Conservation (phyloP, 2,329 filamentous ascomycete genomes). For the Nemania diffusa region DNA sequence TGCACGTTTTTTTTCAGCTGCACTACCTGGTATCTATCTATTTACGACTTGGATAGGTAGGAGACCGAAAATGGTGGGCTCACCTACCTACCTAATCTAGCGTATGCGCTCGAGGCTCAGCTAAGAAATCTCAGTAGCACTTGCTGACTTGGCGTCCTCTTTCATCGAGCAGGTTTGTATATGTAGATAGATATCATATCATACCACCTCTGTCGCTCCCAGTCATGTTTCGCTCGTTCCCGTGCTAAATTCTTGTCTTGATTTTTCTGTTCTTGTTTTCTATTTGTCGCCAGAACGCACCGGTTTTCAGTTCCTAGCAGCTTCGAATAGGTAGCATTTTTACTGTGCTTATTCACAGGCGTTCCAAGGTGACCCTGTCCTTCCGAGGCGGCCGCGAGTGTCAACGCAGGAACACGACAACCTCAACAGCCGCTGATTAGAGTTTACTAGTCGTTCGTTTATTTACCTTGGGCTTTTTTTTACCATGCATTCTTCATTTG, state of each 20-base stretch:
- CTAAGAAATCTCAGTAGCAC: slow-evolving; percentile 11
- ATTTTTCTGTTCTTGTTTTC: neutral
- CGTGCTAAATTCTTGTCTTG: neutral
- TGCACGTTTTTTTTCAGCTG: slow-evolving; percentile 29
- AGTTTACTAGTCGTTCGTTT: slow-evolving; percentile 7
- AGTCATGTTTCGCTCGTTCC: neutral
- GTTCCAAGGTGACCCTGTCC: slow-evolving; percentile 1
- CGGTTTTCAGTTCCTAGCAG: neutral
- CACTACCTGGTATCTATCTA: no score
- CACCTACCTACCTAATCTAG: no score
- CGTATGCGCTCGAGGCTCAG: slow-evolving; percentile 24
- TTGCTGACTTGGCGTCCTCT: slow-evolving; percentile 1
- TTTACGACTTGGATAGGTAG: no score
- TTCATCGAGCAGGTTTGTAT: neutral
- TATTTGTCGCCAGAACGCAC: neutral
- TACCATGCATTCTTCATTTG: slow-evolving; percentile 36
- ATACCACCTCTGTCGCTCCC: slow-evolving; percentile 22
- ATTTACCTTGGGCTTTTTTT: neutral
- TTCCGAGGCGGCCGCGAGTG: slow-evolving; percentile 2
- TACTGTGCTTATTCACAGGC: neutral
- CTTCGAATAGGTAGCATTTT: neutral
- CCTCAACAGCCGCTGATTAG: neutral
- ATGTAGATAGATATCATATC: slow-evolving; percentile 5
- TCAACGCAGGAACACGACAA: neutral
- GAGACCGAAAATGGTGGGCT: slow-evolving; percentile 15